Evolutionary conservation across 2,329 filamentous ascomycete species (phyloP).

Genomic region (Ophiostoma himal-ulmi): DNA sequence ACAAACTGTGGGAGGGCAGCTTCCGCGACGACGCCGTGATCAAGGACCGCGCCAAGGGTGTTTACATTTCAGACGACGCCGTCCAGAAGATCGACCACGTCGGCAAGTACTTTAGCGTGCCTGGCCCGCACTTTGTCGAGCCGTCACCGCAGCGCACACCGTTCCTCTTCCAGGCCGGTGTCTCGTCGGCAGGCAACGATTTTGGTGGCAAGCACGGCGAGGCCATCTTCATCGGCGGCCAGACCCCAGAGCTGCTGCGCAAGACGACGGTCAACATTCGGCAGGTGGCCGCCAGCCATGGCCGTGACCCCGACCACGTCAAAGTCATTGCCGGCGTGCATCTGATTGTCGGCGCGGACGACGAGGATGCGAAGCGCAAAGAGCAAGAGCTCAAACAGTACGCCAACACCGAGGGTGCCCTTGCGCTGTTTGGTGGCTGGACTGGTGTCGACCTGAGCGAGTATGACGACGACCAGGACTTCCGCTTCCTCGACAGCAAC

Average conservation of each 20-base stretch:
- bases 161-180: conserved; percentile 28
- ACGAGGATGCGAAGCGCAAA: conserved; percentile 27
- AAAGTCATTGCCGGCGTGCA: conserved; percentile 27
- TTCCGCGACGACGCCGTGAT: conserved; percentile 23
- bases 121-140: conserved; percentile 29
- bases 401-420: conserved; percentile 25
- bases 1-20: conserved; percentile 25
- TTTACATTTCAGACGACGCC: conserved; percentile 19
- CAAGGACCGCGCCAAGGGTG: conserved; percentile 17
- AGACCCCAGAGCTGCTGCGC: conserved; percentile 21
- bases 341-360: conserved; percentile 24
- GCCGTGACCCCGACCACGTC: conserved; percentile 26
- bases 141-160: conserved; percentile 26
- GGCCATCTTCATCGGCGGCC: conserved; percentile 27
- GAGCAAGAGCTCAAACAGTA: conserved; percentile 32
- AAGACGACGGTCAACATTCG: conserved; percentile 23
- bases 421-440: conserved; percentile 29
- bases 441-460: conserved; percentile 30
- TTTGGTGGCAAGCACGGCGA: conserved; percentile 30
- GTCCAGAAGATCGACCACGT: conserved; percentile 24
- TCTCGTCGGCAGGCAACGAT: conserved; percentile 26
- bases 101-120: conserved; percentile 22
- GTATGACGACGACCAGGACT: conserved; percentile 37
- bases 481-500: conserved; percentile 14
- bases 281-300: conserved; percentile 29